Evolutionary conservation across 2,329 filamentous ascomycete species (phyloP).

Genomic region (Fusarium sp.): DNA sequence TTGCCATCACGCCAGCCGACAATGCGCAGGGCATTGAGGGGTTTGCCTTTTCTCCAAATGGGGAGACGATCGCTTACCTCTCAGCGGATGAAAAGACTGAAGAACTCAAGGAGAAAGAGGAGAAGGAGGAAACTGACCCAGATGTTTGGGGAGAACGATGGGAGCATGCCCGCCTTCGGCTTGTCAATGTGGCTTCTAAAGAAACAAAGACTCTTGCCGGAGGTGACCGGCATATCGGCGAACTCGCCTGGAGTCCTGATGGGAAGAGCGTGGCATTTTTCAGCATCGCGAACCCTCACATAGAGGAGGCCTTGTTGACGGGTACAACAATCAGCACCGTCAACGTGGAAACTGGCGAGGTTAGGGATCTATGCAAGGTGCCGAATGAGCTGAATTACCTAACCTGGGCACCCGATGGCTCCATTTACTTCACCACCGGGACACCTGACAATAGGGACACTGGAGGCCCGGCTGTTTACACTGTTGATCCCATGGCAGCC

Average conservation of each 20-base stretch:
- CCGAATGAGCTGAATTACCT: constrained; percentile 10
- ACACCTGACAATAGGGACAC: constrained; percentile 2
- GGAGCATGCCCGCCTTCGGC: constrained; percentile 45
- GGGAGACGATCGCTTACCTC: constrained; percentile 19
- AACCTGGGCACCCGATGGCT: constrained; percentile 24
- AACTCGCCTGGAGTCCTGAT: constrained; percentile 35
- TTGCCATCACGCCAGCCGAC: constrained; percentile 19
- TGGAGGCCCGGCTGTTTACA: constrained; percentile 22
- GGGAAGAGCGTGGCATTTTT: constrained; percentile 13
- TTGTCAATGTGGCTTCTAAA: constrained; percentile 43
- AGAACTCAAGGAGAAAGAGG: constrained; percentile 22
- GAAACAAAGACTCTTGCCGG: constrained; percentile 25
- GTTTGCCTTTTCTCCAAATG: constrained; percentile 23
- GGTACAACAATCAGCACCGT: constrained; percentile 18
- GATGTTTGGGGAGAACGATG: constrained; percentile 51
- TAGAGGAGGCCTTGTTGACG: constrained; percentile 20
- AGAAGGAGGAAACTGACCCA: constrained; percentile 47
- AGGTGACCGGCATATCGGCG: constrained; percentile 12
- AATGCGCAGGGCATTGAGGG: constrained; percentile 20
- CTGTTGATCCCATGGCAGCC: neutral
- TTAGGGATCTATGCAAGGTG: constrained; percentile 14
- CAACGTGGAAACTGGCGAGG: constrained; percentile 5
- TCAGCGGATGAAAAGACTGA: constrained; percentile 26
- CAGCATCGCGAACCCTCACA: constrained; percentile 15
- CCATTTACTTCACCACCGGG: constrained; percentile 29